A percentile compares a stretch with the other conserved stretches of the same genome.
Conservation (phyloP, 2,329 filamentous ascomycete genomes). For the Colletotrichum australisinense region DNA sequence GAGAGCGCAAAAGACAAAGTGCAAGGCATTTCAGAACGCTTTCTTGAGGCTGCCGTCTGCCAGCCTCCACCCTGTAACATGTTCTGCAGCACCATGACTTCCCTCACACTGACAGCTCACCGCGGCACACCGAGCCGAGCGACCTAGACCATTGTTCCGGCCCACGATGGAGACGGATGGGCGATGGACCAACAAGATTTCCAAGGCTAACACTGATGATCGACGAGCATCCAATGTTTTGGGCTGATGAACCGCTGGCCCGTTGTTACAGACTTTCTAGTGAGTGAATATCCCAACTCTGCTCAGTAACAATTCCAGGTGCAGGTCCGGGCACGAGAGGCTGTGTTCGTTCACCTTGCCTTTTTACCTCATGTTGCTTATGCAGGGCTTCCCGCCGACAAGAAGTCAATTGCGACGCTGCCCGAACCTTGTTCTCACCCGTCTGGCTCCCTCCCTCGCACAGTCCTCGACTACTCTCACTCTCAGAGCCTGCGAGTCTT, state of each 20-base stretch:
- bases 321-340: slow-evolving; percentile 25
- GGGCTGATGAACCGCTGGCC: slow-evolving; percentile 17
- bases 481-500: no score
- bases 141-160: not conserved
- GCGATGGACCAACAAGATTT: not conserved
- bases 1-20: not conserved
- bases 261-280: slow-evolving; percentile 11
- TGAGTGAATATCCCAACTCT: slow-evolving; percentile 24
- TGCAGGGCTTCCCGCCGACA: slow-evolving; percentile 13
- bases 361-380: not conserved
- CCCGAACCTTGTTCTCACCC: slow-evolving; percentile 4
- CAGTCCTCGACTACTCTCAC: slow-evolving; percentile 1
- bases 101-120: not conserved
- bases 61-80: slow-evolving; percentile 14
- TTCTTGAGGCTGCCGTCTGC: slow-evolving; percentile 10
- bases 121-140: slow-evolving; percentile 16
- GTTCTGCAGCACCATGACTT: slow-evolving; percentile 27
- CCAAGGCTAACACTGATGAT: slow-evolving; percentile 3
- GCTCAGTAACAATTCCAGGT: slow-evolving; percentile 10
- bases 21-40: not conserved
- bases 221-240: slow-evolving; percentile 17
- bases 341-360: slow-evolving; percentile 14
- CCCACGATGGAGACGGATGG: not conserved
- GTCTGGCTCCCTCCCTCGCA: not conserved
- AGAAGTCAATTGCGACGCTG: slow-evolving; percentile 16